phyloP scores from a whole-genome alignment of 1,284 basidiomycete species.

The Rhodotorula sp. region DNA sequence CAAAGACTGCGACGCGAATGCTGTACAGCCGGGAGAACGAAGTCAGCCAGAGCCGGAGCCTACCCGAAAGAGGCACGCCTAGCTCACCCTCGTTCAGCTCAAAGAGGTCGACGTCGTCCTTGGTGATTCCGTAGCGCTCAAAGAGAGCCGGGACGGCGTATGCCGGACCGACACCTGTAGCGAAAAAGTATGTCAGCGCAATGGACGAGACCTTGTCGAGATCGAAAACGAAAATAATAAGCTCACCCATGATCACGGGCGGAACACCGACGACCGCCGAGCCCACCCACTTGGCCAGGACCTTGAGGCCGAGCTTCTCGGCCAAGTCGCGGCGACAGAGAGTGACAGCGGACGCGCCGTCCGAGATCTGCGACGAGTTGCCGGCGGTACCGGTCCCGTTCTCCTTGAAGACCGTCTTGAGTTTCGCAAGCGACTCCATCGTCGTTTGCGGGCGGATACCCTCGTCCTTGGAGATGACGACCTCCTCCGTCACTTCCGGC shows the following conservation, averaged over 20 bases:
- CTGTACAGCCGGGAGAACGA: slow-evolving; percentile 36
- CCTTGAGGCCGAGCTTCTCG: slow-evolving; percentile 50
- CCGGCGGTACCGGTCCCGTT: slow-evolving; percentile 51
- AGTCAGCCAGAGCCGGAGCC: neutral
- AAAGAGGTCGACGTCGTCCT: slow-evolving; percentile 43
- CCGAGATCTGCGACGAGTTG: slow-evolving; percentile 52
- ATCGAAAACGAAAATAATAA: neutral
- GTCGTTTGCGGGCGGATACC: slow-evolving; percentile 44
- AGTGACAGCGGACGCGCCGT: slow-evolving; percentile 52
- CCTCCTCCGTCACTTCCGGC: slow-evolving; percentile 36
- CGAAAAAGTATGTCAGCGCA: neutral
- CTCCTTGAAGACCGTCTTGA: slow-evolving; percentile 52
- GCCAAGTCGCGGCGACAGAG: slow-evolving; percentile 50
- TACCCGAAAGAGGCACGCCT: neutral
- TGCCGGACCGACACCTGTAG: slow-evolving; percentile 43
- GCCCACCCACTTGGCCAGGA: slow-evolving; percentile 51
- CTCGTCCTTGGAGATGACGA: slow-evolving; percentile 46
- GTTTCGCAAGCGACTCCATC: slow-evolving; percentile 47
- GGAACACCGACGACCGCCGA: slow-evolving; percentile 49
- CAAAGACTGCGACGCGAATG: slow-evolving; percentile 53
- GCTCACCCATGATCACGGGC: slow-evolving; percentile 46
- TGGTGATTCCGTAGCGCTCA: slow-evolving; percentile 38
- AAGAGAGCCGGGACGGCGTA: slow-evolving; percentile 43
- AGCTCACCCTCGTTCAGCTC: slow-evolving; percentile 42
- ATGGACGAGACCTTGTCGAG: too few species aligned